A percentile compares a stretch with the other conserved stretches of the same genome.
phyloP scores from a whole-genome alignment of 306 rosid species.

The Ormosia emarginata region DNA sequence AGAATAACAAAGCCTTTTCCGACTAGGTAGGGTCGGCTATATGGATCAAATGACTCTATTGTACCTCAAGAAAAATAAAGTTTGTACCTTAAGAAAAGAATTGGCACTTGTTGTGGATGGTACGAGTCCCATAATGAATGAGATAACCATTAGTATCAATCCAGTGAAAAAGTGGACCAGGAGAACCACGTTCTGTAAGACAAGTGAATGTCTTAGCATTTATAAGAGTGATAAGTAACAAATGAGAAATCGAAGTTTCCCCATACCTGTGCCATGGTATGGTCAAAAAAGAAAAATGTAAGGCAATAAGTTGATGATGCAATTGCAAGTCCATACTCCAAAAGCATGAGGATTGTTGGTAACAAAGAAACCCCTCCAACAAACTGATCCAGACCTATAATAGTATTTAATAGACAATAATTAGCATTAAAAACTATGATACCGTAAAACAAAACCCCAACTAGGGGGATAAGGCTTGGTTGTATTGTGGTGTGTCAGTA shows the following conservation, averaged over 20 bases:
- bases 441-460: slow-evolving; percentile 5
- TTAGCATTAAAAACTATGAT: not conserved
- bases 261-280: slow-evolving; percentile 85
- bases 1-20: no score
- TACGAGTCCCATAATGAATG: slow-evolving; percentile 87
- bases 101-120: slow-evolving; percentile 63
- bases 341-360: slow-evolving; percentile 65
- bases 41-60: no score
- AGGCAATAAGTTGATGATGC: slow-evolving; percentile 96
- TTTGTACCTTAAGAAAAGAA: slow-evolving; percentile 82
- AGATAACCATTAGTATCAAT: slow-evolving; percentile 86
- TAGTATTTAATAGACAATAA: slow-evolving; percentile 13
- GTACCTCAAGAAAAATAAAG: not conserved
- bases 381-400: slow-evolving; percentile 87
- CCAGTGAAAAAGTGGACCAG: slow-evolving; percentile 85
- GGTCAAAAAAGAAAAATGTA: slow-evolving; percentile 87
- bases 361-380: slow-evolving; percentile 75
- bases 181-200: slow-evolving; percentile 84
- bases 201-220: slow-evolving; percentile 26
- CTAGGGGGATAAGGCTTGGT: not conserved
- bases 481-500: not conserved
- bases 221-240: slow-evolving; percentile 6
- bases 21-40: no score
- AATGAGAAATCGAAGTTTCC: slow-evolving; percentile 17
- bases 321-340: slow-evolving; percentile 86